Evolutionary conservation across 768 basidiomycete genomes (phyloP).

Genomic region (Coprinellus micaceus): DNA sequence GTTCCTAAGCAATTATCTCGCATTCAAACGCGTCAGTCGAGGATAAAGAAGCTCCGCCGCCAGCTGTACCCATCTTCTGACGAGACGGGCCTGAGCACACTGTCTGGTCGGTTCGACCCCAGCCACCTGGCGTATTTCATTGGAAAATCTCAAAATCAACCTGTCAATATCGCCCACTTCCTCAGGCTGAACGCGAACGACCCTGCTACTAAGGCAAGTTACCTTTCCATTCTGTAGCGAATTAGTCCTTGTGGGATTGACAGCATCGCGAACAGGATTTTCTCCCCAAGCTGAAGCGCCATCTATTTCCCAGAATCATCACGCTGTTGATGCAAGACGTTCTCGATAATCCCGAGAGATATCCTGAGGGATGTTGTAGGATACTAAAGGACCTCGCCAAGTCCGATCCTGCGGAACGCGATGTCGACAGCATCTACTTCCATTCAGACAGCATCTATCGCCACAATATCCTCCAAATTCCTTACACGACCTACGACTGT

Average conservation of each 20-base stretch:
- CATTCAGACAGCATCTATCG: constrained; percentile 9
- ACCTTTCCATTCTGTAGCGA: neutral
- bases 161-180: neutral
- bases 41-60: neutral
- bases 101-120: neutral
- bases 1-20: neutral
- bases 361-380: neutral
- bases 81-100: too few species aligned
- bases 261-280: constrained; percentile 16
- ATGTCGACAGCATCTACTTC: neutral
- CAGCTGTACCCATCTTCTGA: too few species aligned
- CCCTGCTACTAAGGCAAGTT: neutral
- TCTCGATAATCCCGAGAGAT: neutral
- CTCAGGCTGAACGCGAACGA: neutral
- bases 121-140: neutral
- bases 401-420: neutral
- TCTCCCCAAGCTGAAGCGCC: constrained; percentile 30
- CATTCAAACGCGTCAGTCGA: neutral
- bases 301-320: constrained; percentile 28
- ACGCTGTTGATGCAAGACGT: neutral
- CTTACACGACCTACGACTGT: constrained; percentile 17
- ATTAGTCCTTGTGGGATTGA: neutral
- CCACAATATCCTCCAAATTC: constrained; percentile 10
- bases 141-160: neutral
- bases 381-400: neutral